phyloP scores from a whole-genome alignment of 306 rosid genomes.

The Ziziphus jujuba region DNA sequence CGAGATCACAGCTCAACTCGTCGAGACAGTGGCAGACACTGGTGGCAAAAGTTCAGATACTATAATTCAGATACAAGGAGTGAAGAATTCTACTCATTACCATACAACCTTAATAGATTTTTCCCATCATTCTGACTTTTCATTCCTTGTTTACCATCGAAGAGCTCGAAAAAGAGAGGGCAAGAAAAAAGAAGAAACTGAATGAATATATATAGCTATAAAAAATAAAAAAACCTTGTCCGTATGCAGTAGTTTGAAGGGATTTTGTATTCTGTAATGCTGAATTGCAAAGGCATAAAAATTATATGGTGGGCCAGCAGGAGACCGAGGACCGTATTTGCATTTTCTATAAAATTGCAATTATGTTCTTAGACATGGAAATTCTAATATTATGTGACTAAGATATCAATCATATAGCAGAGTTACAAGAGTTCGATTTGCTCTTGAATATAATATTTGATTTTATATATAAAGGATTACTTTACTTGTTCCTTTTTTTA shows the following conservation, averaged over 20 bases:
- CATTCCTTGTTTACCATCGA: neutral
- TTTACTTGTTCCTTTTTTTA: no score
- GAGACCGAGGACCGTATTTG: neutral
- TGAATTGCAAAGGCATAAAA: neutral
- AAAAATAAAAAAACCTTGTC: no score
- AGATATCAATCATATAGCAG: no score
- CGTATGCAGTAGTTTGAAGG: no score
- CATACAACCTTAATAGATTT: conserved; percentile 54
- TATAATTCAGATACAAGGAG: conserved; percentile 54
- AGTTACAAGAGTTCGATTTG: no score
- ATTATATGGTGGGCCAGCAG: no score
- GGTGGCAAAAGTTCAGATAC: conserved; percentile 76
- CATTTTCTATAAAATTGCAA: neutral
- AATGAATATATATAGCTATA: no score
- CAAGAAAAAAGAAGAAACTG: neutral
- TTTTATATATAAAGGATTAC: no score
- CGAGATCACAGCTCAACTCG: conserved; percentile 44
- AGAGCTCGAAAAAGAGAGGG: neutral
- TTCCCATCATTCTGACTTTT: conserved; percentile 69
- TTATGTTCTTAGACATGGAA: neutral
- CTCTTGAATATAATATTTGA: no score
- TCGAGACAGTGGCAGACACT: conserved; percentile 80
- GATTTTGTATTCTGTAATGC: no score
- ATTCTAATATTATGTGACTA: neutral
- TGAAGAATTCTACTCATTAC: conserved; percentile 71